Conservation (phyloP, 1,284 basidiomycete species). For the Sanghuangporus baumii region DNA sequence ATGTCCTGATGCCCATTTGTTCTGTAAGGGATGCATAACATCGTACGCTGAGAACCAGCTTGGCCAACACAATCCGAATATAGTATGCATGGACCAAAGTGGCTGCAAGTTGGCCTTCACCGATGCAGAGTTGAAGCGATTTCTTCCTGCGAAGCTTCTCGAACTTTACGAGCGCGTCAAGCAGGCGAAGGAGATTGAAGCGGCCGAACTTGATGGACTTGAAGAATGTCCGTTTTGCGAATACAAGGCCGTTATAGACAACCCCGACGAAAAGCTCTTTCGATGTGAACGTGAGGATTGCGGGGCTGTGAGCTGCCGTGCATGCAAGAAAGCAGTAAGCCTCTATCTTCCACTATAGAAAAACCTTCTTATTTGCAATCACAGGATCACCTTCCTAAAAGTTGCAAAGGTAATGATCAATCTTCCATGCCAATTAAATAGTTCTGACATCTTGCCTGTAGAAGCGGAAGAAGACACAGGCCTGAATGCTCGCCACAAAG, state of each 20-base stretch:
- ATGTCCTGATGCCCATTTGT: conserved; percentile 77
- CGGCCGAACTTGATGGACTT: conserved; percentile 63
- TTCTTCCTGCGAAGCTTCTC: conserved; percentile 57
- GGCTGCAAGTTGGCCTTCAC: conserved; percentile 68
- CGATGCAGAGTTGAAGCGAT: conserved; percentile 57
- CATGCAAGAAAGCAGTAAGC: conserved; percentile 68
- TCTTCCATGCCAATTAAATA: conserved; percentile 4
- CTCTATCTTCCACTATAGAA: neutral
- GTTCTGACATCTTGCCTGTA: conserved; percentile 23
- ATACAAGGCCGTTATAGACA: conserved; percentile 77
- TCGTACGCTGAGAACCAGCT: conserved; percentile 44
- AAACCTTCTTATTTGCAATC: conserved; percentile 1
- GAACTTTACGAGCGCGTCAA: conserved; percentile 70
- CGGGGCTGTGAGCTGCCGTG: conserved; percentile 66
- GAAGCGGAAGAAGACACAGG: conserved; percentile 69
- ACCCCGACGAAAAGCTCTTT: conserved; percentile 72
- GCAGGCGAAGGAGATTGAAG: conserved; percentile 72
- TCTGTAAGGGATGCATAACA: conserved; percentile 58
- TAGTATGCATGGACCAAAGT: conserved; percentile 78
- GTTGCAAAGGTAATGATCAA: conserved; percentile 61
- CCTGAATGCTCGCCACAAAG: conserved; percentile 64
- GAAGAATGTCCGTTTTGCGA: conserved; percentile 88
- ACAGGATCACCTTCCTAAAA: conserved; percentile 82
- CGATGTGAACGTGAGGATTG: conserved; percentile 72
- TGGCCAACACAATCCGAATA: conserved; percentile 43